Evolutionary conservation across 2,329 filamentous ascomycete species (phyloP), one percentile per base, ranked within the genome.

Genomic region (Clonostachys chloroleuca): DNA sequence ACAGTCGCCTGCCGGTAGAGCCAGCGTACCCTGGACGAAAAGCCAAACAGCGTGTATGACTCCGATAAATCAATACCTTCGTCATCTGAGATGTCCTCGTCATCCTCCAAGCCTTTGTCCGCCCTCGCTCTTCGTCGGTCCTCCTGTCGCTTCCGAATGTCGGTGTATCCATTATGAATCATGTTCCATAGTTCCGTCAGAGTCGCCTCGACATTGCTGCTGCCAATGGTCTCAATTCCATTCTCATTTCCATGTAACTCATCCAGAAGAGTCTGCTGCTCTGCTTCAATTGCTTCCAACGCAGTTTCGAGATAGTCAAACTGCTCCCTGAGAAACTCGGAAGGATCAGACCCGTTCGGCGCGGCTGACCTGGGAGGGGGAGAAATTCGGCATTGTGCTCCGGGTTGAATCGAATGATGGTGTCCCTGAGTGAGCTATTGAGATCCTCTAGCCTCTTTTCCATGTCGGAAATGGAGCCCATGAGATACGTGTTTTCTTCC

Each of bases 11-110:
- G 87, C 39, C 77, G 75, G 60, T 91, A 89, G 5, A 96, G 72
- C 69, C 83, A 87, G 57, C 91, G 86, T 1, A 97, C 83, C 58
- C 89, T 89, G 9, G 80, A 73, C 14, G 84, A 86, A 63, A 97
- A 95, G 17, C 85, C 88, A 18, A 78, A 74, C 5, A 96, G 69
- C 2, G 86, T 87, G 67, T 89, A 95, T 1, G 76, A 56, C 55
- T 87, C 83, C 48, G 74, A 74, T 20, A 70, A 59, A 52, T 81
- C 74, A 47, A 75, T 73, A 16, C 75, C 74, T 51, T 87, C 83
- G 49, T 84, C 81, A 20, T 81, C 81, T 3, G 81, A 83, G 50
- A 81, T 65, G 24, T 84, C 81, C 13, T 81, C 77, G 36, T 86
- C 82, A 7, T 78, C 76, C 10, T 70, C 67, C 9, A 80, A 61